Base-by-base conservation (phyloP, 306 rosid genomes). In the Inga laurina region DNA sequence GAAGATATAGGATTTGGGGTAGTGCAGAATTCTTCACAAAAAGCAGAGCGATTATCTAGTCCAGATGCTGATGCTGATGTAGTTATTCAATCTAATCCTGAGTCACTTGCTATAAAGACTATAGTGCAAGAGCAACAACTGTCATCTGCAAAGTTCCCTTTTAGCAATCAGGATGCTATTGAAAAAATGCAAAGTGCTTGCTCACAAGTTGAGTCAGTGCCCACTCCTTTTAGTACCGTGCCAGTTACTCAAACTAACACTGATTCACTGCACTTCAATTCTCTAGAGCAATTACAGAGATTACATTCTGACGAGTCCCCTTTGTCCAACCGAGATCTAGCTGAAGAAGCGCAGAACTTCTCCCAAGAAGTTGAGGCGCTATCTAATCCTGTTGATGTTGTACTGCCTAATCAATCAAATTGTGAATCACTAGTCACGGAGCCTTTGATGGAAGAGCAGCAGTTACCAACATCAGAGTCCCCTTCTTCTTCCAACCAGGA, bases 71-170 rank as follows among this genome's bases (percentile, higher is more conserved):
- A 73, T 87, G 52, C 74, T 4, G 39, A 30, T 12, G 8, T 14
- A 27, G 70, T 41, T 30, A 30, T 27, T 64, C 70, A 64, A 64
- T 64, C 41, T 64, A 30, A 64, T 64, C 86, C 54, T 39, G 88
- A 81, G 75, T 80, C 78, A 27, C 80, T 44, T 8, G 32, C 41
- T 72, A 24, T 22, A 37, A 86, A 84, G 59, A 79, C 87, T 69
- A 59, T 32, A 54, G 72, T 11, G 52, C 80, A 82, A 83, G 82
- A 65, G 52, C 81, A 75, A 34, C 61, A 70, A 32, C 21, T 64
- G 2, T 65, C 66, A 41, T 32, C 84, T 52, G 37, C 82, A 51
- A 68, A 75, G 82, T 56, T 79, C 80, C 51, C 76, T 67, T 61
- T 69, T 73, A 77, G 70, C 68, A 41, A 43, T 45, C 70, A 64